phyloP scores from a whole-genome alignment of 768 basidiomycete genomes.

The Kwoniella shandongensis region DNA sequence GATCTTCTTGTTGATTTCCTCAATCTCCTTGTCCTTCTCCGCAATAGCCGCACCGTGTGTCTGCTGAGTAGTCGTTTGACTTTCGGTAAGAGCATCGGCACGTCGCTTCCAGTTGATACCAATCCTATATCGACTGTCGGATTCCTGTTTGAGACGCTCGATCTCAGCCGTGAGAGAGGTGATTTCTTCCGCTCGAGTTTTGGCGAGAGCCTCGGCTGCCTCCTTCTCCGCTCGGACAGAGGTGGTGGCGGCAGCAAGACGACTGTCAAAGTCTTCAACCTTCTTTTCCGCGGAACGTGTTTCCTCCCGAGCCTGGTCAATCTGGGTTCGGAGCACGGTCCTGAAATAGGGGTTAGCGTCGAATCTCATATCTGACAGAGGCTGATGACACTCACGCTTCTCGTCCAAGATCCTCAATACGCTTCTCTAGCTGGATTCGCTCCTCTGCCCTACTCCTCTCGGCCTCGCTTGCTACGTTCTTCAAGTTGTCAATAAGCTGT shows the following conservation, averaged over 20 bases:
- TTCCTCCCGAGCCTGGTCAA: conserved; percentile 35
- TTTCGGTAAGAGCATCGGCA: conserved; percentile 21
- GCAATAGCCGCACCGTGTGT: conserved; percentile 16
- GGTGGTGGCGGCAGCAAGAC: conserved; percentile 32
- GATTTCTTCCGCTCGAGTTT: conserved; percentile 34
- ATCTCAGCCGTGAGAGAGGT: conserved; percentile 26
- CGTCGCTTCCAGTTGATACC: conserved; percentile 42
- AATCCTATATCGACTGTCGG: conserved; percentile 27
- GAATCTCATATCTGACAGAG: background rate
- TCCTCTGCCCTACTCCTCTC: conserved; percentile 82
- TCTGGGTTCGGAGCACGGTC: conserved; percentile 37
- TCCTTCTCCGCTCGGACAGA: conserved; percentile 38
- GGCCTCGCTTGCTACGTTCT: conserved; percentile 84
- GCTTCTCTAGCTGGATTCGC: conserved; percentile 73
- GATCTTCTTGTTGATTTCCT: conserved; percentile 17
- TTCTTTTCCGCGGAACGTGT: conserved; percentile 38
- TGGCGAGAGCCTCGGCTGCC: conserved; percentile 33
- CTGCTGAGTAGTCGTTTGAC: conserved; percentile 16
- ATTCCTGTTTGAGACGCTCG: conserved; percentile 25
- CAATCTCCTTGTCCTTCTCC: conserved; percentile 37
- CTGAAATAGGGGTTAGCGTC: conserved; percentile 29
- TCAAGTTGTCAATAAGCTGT: conserved; percentile 83
- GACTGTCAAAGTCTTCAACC: conserved; percentile 30
- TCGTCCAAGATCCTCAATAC: conserved; percentile 71
- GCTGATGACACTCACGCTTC: conserved; percentile 64